phyloP scores from a whole-genome alignment of 192 early-diverging fungal genomes.

The Piromyces sp. region DNA sequence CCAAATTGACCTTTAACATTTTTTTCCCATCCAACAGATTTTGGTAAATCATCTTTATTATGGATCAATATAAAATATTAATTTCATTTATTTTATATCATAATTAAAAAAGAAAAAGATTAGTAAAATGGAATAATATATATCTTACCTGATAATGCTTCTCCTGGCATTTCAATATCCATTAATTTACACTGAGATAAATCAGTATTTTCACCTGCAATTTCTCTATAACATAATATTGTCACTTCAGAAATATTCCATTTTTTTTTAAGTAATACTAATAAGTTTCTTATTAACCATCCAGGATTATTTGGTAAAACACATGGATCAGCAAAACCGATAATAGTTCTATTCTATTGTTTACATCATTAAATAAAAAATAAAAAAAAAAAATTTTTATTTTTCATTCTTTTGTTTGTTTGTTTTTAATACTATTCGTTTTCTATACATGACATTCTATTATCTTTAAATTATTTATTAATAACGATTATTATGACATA shows the following conservation, averaged over 20 bases:
- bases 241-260: constrained; percentile 27
- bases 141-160: constrained; percentile 13
- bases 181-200: constrained; percentile 25
- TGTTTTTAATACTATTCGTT: too few relatives aligned
- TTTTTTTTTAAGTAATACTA: constrained; percentile 39
- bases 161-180: constrained; percentile 19
- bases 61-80: not conserved
- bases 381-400: constrained; percentile 1
- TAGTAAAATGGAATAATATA: too few relatives aligned
- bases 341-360: constrained; percentile 1
- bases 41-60: not conserved
- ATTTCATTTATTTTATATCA: too few relatives aligned
- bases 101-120: too few relatives aligned
- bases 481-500: too few relatives aligned
- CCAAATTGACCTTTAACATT: constrained; percentile 56
- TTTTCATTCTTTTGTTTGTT: constrained; percentile 2
- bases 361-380: not conserved
- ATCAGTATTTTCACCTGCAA: constrained; percentile 14
- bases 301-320: constrained; percentile 54
- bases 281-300: constrained; percentile 83
- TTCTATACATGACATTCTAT: too few relatives aligned
- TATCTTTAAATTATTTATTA: too few relatives aligned
- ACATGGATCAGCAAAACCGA: constrained; percentile 82
- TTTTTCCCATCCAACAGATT: constrained; percentile 80
- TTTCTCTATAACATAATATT: constrained; percentile 50